Evolutionary conservation across 129 eudicot genomes (phyloP).

Genomic region (Arctium lappa): DNA sequence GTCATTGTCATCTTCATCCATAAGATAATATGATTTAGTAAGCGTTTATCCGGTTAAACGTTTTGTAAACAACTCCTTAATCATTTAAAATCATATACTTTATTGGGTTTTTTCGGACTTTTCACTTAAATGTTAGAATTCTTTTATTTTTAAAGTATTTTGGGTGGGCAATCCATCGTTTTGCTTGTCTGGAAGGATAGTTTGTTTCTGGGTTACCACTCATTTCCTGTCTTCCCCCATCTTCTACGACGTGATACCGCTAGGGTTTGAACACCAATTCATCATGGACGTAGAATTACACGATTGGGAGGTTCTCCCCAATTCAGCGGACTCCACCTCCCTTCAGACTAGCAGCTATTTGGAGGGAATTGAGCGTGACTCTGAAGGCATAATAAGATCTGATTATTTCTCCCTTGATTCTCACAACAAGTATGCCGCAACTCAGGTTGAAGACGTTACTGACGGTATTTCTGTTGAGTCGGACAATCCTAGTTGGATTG

Average conservation of each 20-base stretch:
- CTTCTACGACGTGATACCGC: not conserved
- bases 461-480: constrained; percentile 39
- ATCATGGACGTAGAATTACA: constrained; percentile 39
- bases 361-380: constrained; percentile 38
- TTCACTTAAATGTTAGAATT: not conserved
- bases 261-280: constrained; percentile 11
- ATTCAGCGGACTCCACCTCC: constrained; percentile 35
- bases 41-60: too few relatives aligned
- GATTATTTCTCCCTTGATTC: constrained; percentile 69
- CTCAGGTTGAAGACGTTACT: constrained; percentile 17
- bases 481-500: constrained; percentile 73
- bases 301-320: constrained; percentile 71
- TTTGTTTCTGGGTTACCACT: constrained; percentile 29
- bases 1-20: too few relatives aligned
- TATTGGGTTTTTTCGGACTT: too few relatives aligned
- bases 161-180: constrained; percentile 29
- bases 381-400: constrained; percentile 44
- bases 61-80: too few relatives aligned
- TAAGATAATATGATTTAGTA: too few relatives aligned
- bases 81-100: too few relatives aligned
- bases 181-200: constrained; percentile 27
- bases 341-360: constrained; percentile 18
- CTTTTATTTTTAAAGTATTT: not conserved
- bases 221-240: not conserved
- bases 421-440: constrained; percentile 3